These are phyloP conservation scores for Paulownia fortunei DNA, from an alignment of 257 asterid genomes.

Conservation along the genomic window DNA sequence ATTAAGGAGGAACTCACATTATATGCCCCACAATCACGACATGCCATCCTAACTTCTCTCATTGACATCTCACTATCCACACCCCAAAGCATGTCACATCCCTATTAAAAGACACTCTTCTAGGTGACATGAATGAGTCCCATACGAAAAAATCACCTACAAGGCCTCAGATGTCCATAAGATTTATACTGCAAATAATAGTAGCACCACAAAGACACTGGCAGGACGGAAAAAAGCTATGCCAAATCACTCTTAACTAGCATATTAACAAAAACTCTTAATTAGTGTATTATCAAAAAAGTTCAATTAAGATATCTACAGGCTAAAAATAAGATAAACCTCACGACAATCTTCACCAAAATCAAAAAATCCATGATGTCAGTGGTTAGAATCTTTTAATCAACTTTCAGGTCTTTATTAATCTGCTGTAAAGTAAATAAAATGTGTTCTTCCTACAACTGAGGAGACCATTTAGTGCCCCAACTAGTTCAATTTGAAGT, in stretches of 20 bases:
- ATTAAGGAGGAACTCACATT: background rate
- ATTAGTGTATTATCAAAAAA: too few species aligned
- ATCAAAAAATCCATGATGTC: background rate
- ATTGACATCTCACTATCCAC: background rate
- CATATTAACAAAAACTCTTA: too few species aligned
- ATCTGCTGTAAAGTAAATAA: background rate
- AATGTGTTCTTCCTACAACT: background rate
- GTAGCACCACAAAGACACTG: background rate
- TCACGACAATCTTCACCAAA: conserved; percentile 1
- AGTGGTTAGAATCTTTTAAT: background rate
- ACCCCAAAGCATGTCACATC: background rate
- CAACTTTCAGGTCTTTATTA: background rate
- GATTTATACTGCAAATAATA: background rate
- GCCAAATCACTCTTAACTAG: too few species aligned
- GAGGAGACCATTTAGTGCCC: background rate
- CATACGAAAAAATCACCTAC: background rate
- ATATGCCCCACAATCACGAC: background rate
- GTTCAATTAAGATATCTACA: conserved; percentile 2
- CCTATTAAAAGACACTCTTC: too few species aligned
- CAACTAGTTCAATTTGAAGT: conserved; percentile 11
- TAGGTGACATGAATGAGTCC: too few species aligned
- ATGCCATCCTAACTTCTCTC: background rate
- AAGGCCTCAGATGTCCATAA: background rate
- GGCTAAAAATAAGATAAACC: background rate
- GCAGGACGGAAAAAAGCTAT: too few species aligned